Evolutionary conservation across 2,329 filamentous ascomycete species (phyloP).

Genomic region (Fusarium tupiense): DNA sequence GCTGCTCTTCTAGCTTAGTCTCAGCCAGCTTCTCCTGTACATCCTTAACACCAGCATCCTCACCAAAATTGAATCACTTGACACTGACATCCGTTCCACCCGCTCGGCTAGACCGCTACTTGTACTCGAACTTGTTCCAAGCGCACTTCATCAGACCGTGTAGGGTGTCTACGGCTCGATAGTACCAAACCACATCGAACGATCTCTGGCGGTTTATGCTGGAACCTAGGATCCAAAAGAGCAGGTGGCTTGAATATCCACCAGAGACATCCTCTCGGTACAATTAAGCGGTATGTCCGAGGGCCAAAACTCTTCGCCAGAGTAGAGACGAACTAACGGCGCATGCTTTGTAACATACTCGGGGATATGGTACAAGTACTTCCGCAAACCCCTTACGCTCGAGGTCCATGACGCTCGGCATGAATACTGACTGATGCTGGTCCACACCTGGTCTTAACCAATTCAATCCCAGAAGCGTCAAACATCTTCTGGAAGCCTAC

Average conservation of each 20-base stretch:
- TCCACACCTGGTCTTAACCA: conserved; percentile 32
- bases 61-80: conserved; percentile 46
- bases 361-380: conserved; percentile 61
- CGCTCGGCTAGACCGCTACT: conserved; percentile 46
- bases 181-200: too few relatives aligned
- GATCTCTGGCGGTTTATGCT: too few relatives aligned
- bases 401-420: too few relatives aligned
- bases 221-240: too few relatives aligned
- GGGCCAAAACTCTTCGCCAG: conserved; percentile 89
- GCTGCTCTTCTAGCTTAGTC: conserved; percentile 41
- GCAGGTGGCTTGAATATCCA: too few relatives aligned
- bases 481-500: conserved; percentile 44
- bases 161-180: too few relatives aligned
- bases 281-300: conserved; percentile 68
- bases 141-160: too few relatives aligned
- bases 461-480: conserved; percentile 43
- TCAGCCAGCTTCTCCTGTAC: conserved; percentile 44
- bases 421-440: too few relatives aligned
- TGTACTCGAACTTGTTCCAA: too few relatives aligned
- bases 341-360: conserved; percentile 84
- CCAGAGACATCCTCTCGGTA: too few relatives aligned
- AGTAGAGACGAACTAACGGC: conserved; percentile 87
- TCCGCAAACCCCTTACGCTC: too few relatives aligned
- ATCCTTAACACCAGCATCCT: conserved; percentile 29
- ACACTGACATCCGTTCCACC: conserved; percentile 60